Evolutionary conservation across 306 rosid genomes (phyloP), one percentile per base, ranked within the genome.

Genomic region (Purshia tridentata): DNA sequence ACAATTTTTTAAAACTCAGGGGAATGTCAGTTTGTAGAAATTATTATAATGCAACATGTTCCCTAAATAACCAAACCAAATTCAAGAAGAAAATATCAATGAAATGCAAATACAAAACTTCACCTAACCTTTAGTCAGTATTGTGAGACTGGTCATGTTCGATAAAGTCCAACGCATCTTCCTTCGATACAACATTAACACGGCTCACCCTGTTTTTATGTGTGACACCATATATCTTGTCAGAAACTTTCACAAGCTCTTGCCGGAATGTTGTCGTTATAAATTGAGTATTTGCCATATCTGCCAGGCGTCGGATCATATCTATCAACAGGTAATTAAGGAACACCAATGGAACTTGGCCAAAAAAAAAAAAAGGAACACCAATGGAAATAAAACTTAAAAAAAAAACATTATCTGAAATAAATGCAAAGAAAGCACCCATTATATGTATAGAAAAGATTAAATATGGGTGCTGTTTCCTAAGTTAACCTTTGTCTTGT

Each of bases 231-330:
- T 91, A 94, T 69, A 94, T 88, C 87, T 90, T 84, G 86, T 94
- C 95, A 53, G 99, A 89, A 81, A 91, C 95, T 83, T 89, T 91
- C 73, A 94, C 97, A 70, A 94, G 99, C 85, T 94, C 99, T 54
- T 89, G 89, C 19, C 97, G 86, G 65, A 94, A 91, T 12, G 99
- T 94, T 19, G 99, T 94, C 6, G 97, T 88, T 77, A 94, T 94
- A 81, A 94, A 94, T 84, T 94, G 99, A 23, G 99, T 91, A 77
- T 78, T 88, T 19, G 91, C 89, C 73, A 83, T 70, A 80, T 94
- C 99, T 18, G 97, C 95, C 84, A 91, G 79, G 46, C 97, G 89
- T 8, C 95, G 96, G 73, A 94, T 89, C 99, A 91, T 94, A 80
- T 94, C 99, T 94, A 83, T 39, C 35, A 49, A 68, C 62, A 69